A percentile compares a stretch with the other conserved stretches of the same genome.
phyloP scores from a whole-genome alignment of 1,139 yeast genomes.

The Scheffersomyces illinoinensis region DNA sequence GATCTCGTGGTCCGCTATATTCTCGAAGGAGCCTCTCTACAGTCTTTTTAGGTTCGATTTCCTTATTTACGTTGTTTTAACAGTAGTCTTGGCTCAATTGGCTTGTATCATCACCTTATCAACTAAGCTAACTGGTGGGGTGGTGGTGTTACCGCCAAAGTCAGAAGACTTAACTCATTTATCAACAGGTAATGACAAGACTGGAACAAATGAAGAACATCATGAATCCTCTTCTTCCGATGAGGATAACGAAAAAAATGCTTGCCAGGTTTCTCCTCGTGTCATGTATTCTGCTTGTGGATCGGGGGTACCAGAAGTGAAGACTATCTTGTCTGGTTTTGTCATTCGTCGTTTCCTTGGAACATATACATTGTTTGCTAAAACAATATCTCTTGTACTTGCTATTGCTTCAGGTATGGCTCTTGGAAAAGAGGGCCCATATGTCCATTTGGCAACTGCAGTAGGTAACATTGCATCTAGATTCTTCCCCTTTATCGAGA shows the following conservation, averaged over 20 bases:
- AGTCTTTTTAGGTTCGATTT: constrained; percentile 27
- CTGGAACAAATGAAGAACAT: not conserved
- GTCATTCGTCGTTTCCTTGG: constrained; percentile 58
- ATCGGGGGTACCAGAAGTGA: constrained; percentile 68
- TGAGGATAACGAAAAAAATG: constrained; percentile 2
- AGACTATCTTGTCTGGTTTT: constrained; percentile 57
- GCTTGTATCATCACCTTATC: constrained; percentile 52
- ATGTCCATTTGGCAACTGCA: constrained; percentile 69
- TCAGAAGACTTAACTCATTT: not conserved
- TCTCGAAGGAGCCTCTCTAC: constrained; percentile 21
- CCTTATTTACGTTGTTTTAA: constrained; percentile 39
- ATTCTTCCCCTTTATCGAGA: constrained; percentile 47
- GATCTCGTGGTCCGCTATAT: constrained; percentile 47
- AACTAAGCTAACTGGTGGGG: constrained; percentile 42
- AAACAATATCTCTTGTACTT: constrained; percentile 51
- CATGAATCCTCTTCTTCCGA: constrained; percentile 4
- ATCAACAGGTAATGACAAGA: not conserved
- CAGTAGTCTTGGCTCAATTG: constrained; percentile 45
- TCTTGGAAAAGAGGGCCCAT: constrained; percentile 73
- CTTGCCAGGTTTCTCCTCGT: constrained; percentile 11
- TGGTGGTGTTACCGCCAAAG: not conserved
- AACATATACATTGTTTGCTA: constrained; percentile 52
- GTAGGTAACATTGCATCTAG: constrained; percentile 62
- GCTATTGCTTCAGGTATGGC: constrained; percentile 69
- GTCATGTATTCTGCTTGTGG: constrained; percentile 58